These are phyloP conservation scores for Heterobasidion parviporum DNA, from an alignment of 1,284 basidiomycete species.

Conservation along the genomic window DNA sequence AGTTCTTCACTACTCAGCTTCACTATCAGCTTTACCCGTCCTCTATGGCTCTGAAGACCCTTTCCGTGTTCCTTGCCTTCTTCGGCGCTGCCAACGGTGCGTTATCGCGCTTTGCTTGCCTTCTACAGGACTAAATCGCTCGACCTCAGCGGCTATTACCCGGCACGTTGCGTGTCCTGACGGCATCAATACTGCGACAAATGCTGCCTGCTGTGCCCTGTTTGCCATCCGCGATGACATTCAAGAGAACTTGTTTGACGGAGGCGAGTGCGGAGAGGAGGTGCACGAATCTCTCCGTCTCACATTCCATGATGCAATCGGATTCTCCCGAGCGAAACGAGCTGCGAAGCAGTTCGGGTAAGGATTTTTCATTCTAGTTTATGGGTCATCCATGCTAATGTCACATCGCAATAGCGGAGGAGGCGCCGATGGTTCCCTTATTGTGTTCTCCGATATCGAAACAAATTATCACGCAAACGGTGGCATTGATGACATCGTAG, in stretches of 20 bases:
- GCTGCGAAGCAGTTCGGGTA: conserved; percentile 1
- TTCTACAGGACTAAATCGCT: too few species aligned
- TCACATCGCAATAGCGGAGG: conserved; percentile 1
- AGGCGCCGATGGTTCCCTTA: conserved; percentile 16
- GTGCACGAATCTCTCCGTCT: conserved; percentile 8
- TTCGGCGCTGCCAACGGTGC: too few species aligned
- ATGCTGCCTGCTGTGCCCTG: conserved; percentile 6
- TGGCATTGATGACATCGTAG: conserved; percentile 16
- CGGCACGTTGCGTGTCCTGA: conserved; percentile 6
- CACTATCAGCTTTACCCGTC: too few species aligned
- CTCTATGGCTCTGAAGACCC: too few species aligned
- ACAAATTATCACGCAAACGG: conserved; percentile 4
- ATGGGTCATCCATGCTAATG: background rate
- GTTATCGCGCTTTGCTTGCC: too few species aligned
- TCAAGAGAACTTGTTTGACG: conserved; percentile 7
- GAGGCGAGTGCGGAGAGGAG: conserved; percentile 8
- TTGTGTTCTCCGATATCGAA: conserved; percentile 14
- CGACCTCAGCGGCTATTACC: conserved; percentile 1
- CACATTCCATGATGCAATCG: conserved; percentile 10
- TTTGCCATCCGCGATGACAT: conserved; percentile 6
- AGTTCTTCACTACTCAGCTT: too few species aligned
- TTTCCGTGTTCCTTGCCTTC: too few species aligned
- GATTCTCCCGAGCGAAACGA: conserved; percentile 5
- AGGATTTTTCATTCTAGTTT: background rate
- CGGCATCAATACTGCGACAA: conserved; percentile 5